phyloP scores from a whole-genome alignment of 805 yeast genomes.

The Jamesozyma jinghongensis region DNA sequence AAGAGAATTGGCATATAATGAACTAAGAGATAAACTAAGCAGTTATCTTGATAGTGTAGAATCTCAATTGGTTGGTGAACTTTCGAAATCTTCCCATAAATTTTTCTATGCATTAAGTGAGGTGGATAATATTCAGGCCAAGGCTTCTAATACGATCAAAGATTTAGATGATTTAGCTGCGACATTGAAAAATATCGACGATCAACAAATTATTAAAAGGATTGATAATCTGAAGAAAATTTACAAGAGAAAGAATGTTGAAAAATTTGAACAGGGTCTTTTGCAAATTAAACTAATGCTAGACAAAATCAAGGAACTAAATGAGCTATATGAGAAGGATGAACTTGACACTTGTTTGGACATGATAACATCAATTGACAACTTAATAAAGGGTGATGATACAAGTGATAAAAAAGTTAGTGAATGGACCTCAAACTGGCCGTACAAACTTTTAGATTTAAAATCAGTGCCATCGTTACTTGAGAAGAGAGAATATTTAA shows the following conservation, averaged over 20 bases:
- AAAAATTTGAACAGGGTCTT: constrained; percentile 52
- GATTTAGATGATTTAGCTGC: constrained; percentile 39
- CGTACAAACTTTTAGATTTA: constrained; percentile 29
- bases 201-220: constrained; percentile 42
- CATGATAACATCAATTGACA: constrained; percentile 47
- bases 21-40: constrained; percentile 69
- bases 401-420: constrained; percentile 22
- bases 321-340: constrained; percentile 24
- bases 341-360: constrained; percentile 49
- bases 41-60: constrained; percentile 82
- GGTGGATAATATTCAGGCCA: constrained; percentile 51
- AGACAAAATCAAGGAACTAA: constrained; percentile 36
- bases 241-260: constrained; percentile 49
- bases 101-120: constrained; percentile 82
- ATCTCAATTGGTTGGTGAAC: constrained; percentile 67
- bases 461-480: constrained; percentile 27
- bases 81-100: constrained; percentile 73
- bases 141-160: constrained; percentile 43
- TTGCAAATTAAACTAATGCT: constrained; percentile 38
- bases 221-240: constrained; percentile 41
- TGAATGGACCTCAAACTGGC: constrained; percentile 35
- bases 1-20: constrained; percentile 41
- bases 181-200: constrained; percentile 39
- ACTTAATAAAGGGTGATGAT: constrained; percentile 46
- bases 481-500: constrained; percentile 42